Conservation (phyloP, 116 monocot genomes). For the Cymodocea nodosa region DNA sequence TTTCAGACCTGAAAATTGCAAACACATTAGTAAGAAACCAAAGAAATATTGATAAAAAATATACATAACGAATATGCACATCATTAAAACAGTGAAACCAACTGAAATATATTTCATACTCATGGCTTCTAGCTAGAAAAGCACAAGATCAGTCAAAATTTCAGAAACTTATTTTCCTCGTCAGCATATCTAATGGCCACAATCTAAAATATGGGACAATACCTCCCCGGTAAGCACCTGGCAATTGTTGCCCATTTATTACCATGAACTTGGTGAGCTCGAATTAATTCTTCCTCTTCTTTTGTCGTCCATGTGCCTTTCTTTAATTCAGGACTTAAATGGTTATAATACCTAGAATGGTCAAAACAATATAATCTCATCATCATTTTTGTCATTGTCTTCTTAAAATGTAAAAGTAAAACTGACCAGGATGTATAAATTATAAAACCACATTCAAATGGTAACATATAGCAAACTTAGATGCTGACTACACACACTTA, state of each 20-base stretch:
- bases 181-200: not conserved
- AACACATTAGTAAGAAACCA: not conserved
- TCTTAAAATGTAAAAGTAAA: too few relatives aligned
- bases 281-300: slow-evolving; percentile 29
- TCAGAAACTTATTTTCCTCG: not conserved
- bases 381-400: too few relatives aligned
- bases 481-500: too few relatives aligned
- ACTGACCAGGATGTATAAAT: too few relatives aligned
- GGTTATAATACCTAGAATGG: slow-evolving; percentile 47
- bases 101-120: too few relatives aligned
- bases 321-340: slow-evolving; percentile 43
- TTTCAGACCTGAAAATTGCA: slow-evolving; percentile 21
- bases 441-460: too few relatives aligned
- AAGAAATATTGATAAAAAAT: not conserved
- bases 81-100: too few relatives aligned
- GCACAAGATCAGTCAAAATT: not conserved
- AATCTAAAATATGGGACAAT: not conserved
- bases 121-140: not conserved
- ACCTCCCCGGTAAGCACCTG: slow-evolving; percentile 54
- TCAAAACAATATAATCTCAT: not conserved
- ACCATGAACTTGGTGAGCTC: slow-evolving; percentile 35
- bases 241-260: slow-evolving; percentile 66
- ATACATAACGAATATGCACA: too few relatives aligned
- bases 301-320: slow-evolving; percentile 45
- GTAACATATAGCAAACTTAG: too few relatives aligned